phyloP scores from a whole-genome alignment of 305 asterid species.

The Fraxinus dipetala region DNA sequence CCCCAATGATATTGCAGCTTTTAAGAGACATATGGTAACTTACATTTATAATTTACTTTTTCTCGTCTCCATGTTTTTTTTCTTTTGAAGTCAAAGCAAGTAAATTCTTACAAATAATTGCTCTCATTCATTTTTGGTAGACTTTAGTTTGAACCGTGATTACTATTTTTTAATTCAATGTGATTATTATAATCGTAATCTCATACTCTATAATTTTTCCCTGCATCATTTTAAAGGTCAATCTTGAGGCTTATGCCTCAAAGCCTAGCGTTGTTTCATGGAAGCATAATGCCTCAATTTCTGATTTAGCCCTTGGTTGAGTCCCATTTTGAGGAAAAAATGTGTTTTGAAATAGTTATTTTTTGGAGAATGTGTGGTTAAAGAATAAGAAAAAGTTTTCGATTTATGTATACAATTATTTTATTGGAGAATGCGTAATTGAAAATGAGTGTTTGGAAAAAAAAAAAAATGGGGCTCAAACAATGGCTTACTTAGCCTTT shows the following conservation, averaged over 20 bases:
- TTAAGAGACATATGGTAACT: neutral
- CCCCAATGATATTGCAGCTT: neutral
- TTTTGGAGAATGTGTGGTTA: too few species aligned
- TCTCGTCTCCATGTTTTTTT: neutral
- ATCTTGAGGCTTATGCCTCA: neutral
- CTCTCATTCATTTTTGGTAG: neutral
- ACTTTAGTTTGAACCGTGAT: neutral
- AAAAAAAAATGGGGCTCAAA: too few species aligned
- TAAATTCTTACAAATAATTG: neutral
- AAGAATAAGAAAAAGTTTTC: too few species aligned
- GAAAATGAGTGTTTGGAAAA: too few species aligned
- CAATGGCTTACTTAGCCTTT: neutral
- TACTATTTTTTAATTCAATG: neutral
- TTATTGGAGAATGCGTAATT: too few species aligned
- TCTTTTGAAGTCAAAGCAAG: neutral
- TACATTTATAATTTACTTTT: neutral
- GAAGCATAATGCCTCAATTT: neutral
- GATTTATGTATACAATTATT: too few species aligned
- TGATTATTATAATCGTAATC: neutral
- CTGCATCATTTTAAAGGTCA: neutral
- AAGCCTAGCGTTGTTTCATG: neutral
- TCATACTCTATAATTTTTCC: neutral
- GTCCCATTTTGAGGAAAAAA: too few species aligned
- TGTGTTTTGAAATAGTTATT: too few species aligned
- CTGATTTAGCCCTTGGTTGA: neutral